A percentile compares a stretch with the other conserved stretches of the same genome.
These are phyloP conservation scores for Letharia columbiana DNA, from an alignment of 495 filamentous ascomycete genomes.

Conservation along the genomic window DNA sequence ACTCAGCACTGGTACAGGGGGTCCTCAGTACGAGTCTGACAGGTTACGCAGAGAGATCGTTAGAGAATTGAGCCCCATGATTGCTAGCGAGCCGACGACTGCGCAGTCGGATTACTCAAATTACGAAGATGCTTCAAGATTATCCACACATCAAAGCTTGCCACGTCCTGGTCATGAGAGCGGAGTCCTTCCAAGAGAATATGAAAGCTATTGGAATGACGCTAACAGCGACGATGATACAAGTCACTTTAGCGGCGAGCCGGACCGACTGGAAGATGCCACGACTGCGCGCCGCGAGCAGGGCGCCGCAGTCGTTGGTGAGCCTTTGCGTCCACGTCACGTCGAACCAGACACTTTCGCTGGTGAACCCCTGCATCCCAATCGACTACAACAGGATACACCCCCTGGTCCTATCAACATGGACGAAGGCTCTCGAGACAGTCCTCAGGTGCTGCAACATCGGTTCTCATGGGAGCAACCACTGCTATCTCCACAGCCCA, in stretches of 20 bases:
- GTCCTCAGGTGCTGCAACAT: slow-evolving; percentile 23
- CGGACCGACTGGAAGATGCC: slow-evolving; percentile 5
- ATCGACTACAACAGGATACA: neutral
- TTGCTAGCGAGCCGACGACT: slow-evolving; percentile 21
- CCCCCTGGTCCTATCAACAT: neutral
- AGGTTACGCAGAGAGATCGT: slow-evolving; percentile 74
- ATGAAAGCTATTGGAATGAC: slow-evolving; percentile 53
- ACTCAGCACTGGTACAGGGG: slow-evolving; percentile 46
- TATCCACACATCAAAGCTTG: slow-evolving; percentile 15
- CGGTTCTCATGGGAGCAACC: slow-evolving; percentile 49
- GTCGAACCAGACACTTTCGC: neutral
- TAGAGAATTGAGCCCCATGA: slow-evolving; percentile 55
- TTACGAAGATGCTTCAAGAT: slow-evolving; percentile 13
- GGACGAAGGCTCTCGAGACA: slow-evolving; percentile 22
- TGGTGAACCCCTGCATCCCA: neutral
- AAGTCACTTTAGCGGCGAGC: slow-evolving; percentile 7
- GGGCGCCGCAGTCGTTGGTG: slow-evolving; percentile 33
- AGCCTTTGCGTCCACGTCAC: slow-evolving; percentile 33
- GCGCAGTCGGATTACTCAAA: slow-evolving; percentile 22
- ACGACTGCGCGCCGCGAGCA: slow-evolving; percentile 4
- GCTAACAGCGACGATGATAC: slow-evolving; percentile 24
- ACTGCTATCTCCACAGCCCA: slow-evolving; percentile 25
- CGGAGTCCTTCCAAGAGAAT: slow-evolving; percentile 47
- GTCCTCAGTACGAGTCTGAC: slow-evolving; percentile 65
- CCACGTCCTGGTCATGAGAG: slow-evolving; percentile 31